phyloP scores from a whole-genome alignment of 2,329 filamentous ascomycete genomes.

The Ceratocystis cubensis region DNA sequence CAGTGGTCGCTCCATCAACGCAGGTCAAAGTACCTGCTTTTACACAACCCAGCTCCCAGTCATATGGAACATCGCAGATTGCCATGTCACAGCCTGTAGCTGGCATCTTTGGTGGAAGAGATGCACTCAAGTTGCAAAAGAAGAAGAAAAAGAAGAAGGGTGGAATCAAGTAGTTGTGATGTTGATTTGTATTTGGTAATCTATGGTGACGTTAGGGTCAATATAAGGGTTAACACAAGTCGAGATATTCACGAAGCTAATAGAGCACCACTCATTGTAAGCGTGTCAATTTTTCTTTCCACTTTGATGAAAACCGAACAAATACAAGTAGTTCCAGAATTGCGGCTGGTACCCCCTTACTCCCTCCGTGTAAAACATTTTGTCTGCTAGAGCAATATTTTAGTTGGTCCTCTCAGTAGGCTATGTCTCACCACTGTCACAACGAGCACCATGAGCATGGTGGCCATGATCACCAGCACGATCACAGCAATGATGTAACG shows the following conservation, averaged over 20 bases:
- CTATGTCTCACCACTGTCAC: conserved; percentile 40
- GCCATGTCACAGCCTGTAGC: conserved; percentile 37
- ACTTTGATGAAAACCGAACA: too few relatives aligned
- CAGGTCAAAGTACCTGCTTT: neutral
- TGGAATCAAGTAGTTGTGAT: conserved; percentile 29
- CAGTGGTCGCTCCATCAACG: neutral
- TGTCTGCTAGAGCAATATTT: neutral
- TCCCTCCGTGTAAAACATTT: neutral
- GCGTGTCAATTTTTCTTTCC: too few relatives aligned
- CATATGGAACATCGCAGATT: conserved; percentile 22
- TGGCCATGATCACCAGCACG: conserved; percentile 52
- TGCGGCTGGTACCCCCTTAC: too few relatives aligned
- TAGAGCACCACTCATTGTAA: too few relatives aligned
- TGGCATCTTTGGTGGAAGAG: conserved; percentile 36
- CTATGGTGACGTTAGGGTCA: conserved; percentile 4
- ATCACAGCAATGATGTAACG: conserved; percentile 84
- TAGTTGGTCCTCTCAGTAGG: neutral
- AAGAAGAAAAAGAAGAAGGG: conserved; percentile 36
- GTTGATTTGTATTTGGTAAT: neutral
- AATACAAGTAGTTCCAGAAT: too few relatives aligned
- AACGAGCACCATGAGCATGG: conserved; percentile 39
- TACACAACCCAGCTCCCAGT: conserved; percentile 7
- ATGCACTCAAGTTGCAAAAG: conserved; percentile 24
- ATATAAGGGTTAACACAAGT: conserved; percentile 7
- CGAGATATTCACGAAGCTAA: too few relatives aligned